These are phyloP conservation scores for Fusarium humuli DNA, from an alignment of 2,329 filamentous ascomycete genomes.

Conservation along the genomic window DNA sequence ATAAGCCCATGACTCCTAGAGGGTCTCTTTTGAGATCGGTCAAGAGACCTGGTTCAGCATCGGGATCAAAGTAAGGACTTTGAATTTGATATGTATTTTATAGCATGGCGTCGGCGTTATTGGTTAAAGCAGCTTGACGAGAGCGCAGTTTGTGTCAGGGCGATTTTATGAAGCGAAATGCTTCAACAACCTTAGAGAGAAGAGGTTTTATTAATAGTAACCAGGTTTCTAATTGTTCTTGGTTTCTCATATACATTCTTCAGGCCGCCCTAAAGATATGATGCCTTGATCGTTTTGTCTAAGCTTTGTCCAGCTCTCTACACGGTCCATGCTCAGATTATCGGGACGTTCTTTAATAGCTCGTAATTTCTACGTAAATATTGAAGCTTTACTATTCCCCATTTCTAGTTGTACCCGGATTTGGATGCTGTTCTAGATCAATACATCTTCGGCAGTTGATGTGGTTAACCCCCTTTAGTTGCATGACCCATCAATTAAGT, in stretches of 20 bases:
- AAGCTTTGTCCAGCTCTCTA: not conserved
- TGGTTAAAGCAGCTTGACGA: not conserved
- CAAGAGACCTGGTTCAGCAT: constrained; percentile 44
- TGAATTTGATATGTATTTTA: not conserved
- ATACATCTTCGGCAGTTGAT: not conserved
- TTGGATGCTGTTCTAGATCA: not conserved
- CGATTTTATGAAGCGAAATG: not conserved
- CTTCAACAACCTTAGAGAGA: not conserved
- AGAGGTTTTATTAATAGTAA: not conserved
- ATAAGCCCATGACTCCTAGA: constrained; percentile 54
- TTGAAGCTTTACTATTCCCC: not conserved
- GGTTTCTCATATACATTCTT: not conserved
- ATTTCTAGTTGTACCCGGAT: not conserved
- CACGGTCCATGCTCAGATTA: not conserved
- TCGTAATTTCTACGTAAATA: not conserved
- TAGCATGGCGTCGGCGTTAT: constrained; percentile 7
- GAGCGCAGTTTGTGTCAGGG: not conserved
- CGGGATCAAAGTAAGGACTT: constrained; percentile 19
- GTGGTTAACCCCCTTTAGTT: constrained; percentile 48
- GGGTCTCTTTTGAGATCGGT: constrained; percentile 55
- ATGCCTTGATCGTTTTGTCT: not conserved
- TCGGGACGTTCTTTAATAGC: not conserved
- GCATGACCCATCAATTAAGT: constrained; percentile 46
- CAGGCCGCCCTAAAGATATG: too few species aligned
- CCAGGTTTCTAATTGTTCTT: not conserved